Conservation (phyloP, 257 asterid genomes). For the Marsdenia floribunda region DNA sequence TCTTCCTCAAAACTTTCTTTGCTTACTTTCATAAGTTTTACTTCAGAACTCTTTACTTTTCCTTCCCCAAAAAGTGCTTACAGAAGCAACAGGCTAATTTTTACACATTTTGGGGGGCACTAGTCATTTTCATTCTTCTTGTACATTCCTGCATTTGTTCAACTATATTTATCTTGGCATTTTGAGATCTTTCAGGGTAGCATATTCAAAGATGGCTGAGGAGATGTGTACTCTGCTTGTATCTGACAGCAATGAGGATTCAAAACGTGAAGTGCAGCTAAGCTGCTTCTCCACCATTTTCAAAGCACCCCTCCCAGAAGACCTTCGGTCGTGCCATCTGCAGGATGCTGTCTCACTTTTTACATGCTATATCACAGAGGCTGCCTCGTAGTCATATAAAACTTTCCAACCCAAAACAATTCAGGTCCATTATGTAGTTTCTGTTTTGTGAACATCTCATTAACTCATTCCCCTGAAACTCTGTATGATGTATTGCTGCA, state of each 20-base stretch:
- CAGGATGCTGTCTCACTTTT: conserved; percentile 74
- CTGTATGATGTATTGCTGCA: too few species aligned
- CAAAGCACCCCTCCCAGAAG: conserved; percentile 75
- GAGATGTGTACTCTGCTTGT: conserved; percentile 68
- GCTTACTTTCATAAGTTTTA: neutral
- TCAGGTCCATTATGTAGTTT: neutral
- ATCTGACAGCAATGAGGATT: conserved; percentile 44
- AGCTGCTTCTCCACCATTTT: conserved; percentile 63
- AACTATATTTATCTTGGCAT: neutral
- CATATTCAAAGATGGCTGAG: conserved; percentile 90
- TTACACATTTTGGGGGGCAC: neutral
- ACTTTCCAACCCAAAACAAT: neutral
- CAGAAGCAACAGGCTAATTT: neutral
- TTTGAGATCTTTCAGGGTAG: conserved; percentile 48
- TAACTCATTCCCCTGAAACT: neutral
- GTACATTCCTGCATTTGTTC: neutral
- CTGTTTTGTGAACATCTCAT: neutral
- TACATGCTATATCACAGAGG: conserved; percentile 52
- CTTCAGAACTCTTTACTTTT: neutral
- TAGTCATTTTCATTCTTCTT: neutral
- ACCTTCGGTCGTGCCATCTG: conserved; percentile 62
- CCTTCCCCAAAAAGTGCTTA: neutral
- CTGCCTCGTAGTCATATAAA: conserved; percentile 25
- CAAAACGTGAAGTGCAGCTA: conserved; percentile 51
- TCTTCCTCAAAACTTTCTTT: neutral